These are phyloP conservation scores for Fusarium abutilonis DNA, from an alignment of 2,329 filamentous ascomycete genomes.

Conservation along the genomic window DNA sequence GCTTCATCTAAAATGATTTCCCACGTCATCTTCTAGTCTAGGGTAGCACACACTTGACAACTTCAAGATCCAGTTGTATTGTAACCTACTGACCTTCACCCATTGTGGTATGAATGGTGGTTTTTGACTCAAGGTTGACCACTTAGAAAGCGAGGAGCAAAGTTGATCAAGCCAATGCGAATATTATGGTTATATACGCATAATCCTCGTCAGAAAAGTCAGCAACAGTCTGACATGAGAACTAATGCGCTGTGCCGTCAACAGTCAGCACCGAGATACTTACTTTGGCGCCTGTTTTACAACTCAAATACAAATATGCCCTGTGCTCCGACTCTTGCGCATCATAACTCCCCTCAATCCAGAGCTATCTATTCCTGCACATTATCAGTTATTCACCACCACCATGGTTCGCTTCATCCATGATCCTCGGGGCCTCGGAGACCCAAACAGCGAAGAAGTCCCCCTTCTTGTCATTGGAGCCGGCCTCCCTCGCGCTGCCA, in stretches of 20 bases:
- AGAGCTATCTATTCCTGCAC: not conserved
- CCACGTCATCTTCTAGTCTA: no score
- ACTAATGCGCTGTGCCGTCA: not conserved
- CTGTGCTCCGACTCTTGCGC: not conserved
- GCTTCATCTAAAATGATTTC: no score
- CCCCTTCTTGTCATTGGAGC: conserved; percentile 44
- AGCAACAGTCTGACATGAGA: not conserved
- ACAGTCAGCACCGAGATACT: not conserved
- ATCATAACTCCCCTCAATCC: no score
- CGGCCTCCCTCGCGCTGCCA: conserved; percentile 51
- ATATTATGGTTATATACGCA: not conserved
- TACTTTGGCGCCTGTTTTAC: not conserved
- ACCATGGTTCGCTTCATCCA: conserved; percentile 32
- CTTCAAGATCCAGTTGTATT: no score
- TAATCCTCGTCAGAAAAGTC: not conserved
- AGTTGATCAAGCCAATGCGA: not conserved
- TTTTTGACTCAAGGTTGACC: no score
- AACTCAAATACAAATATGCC: not conserved
- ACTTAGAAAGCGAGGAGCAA: no score
- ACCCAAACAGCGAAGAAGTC: conserved; percentile 1
- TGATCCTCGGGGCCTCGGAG: conserved; percentile 16
- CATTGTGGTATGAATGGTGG: no score
- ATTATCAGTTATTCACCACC: not conserved
- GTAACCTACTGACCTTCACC: no score
- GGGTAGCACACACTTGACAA: no score